Conservation (phyloP, 1,284 basidiomycete species). For the Vanrija sp. region DNA sequence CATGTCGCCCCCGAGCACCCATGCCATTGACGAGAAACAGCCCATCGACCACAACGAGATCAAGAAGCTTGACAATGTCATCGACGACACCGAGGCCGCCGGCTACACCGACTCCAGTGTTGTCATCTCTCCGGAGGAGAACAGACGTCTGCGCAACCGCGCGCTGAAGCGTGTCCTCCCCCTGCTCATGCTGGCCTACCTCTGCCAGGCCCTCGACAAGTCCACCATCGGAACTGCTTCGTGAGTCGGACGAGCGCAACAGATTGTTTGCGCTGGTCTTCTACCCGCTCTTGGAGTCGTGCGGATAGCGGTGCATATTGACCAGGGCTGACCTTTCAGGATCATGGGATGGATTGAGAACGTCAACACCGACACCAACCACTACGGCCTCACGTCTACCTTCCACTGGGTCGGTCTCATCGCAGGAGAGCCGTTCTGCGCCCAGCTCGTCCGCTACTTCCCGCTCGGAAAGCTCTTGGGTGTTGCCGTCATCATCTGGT, state of each 20-base stretch:
- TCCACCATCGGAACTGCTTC: neutral
- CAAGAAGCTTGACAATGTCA: too few species aligned
- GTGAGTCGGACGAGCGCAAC: too few species aligned
- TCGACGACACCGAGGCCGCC: conserved; percentile 5
- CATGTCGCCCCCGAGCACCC: too few species aligned
- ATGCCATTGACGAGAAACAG: too few species aligned
- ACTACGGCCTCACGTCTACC: conserved; percentile 4
- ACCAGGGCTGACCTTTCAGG: too few species aligned
- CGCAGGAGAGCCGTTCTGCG: neutral
- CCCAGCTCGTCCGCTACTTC: conserved; percentile 1
- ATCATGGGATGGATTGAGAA: conserved; percentile 4
- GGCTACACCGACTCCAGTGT: conserved; percentile 15
- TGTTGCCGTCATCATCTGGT: conserved; percentile 7
- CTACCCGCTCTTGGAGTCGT: too few species aligned
- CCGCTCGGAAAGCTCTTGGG: conserved; percentile 3
- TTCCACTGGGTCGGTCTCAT: conserved; percentile 4
- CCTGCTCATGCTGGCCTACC: conserved; percentile 28
- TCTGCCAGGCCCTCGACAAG: conserved; percentile 31
- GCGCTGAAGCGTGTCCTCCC: conserved; percentile 20
- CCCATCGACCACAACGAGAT: neutral
- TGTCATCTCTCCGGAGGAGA: conserved; percentile 23
- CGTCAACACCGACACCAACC: neutral
- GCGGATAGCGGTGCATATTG: too few species aligned
- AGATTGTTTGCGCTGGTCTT: too few species aligned
- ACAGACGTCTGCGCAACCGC: conserved; percentile 17